Conservation (phyloP, 176 grass and related monocot genomes). For the Otatea glauca region DNA sequence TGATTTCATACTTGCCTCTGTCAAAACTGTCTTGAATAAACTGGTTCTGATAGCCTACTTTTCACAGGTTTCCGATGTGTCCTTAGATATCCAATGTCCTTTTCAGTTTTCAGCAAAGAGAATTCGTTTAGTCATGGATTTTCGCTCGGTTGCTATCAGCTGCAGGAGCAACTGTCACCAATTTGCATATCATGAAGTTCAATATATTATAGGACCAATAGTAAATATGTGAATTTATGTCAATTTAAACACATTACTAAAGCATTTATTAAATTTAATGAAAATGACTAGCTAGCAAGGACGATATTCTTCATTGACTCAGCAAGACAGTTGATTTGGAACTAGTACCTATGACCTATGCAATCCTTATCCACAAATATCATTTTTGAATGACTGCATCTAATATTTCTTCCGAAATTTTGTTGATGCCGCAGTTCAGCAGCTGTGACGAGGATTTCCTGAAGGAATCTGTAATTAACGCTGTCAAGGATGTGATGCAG, state of each 20-base stretch:
- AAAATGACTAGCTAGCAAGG: neutral
- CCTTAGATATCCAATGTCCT: neutral
- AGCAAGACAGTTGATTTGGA: neutral
- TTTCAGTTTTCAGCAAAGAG: neutral
- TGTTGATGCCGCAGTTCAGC: neutral
- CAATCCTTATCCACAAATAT: neutral
- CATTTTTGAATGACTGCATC: neutral
- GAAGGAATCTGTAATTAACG: conserved; percentile 17
- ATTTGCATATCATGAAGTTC: neutral
- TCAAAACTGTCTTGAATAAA: neutral
- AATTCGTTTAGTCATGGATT: neutral
- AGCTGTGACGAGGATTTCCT: conserved; percentile 16
- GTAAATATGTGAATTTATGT: neutral
- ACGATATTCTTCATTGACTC: neutral
- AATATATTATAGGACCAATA: neutral
- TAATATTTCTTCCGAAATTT: neutral
- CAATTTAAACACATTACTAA: neutral
- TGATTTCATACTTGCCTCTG: neutral
- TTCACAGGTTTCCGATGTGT: neutral
- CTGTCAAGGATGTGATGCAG: conserved; percentile 8
- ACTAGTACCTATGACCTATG: neutral
- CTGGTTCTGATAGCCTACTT: neutral
- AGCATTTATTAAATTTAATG: neutral
- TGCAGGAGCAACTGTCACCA: neutral
- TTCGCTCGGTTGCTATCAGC: neutral